Evolutionary conservation across 2,329 filamentous ascomycete species (phyloP), one percentile per base, ranked within the genome.

Genomic region (Xylariaceae sp.): DNA sequence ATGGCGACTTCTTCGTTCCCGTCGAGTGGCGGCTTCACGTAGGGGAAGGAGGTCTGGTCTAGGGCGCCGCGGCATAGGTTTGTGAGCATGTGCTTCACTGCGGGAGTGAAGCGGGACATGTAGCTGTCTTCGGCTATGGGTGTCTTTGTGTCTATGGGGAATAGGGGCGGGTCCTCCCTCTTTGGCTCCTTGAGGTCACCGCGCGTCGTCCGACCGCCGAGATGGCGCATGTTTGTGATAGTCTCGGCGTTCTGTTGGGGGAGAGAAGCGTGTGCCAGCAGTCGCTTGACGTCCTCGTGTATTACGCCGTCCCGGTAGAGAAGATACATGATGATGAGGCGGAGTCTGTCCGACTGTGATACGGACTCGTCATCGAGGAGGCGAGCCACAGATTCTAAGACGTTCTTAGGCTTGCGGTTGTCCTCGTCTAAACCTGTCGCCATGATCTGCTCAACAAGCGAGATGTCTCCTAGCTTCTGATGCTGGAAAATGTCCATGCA

Each of bases 381-480:
- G 17, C 90, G 86, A 35, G 95, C 88, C 13, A 97, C 80, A 64
- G 95, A 87, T 65, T 94, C 90, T 34, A 92, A 85, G 53, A 96
- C 76, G 68, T 95, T 91, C 75, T 95, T 97, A 8, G 93, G 89
- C 72, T 94, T 96, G 69, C 88, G 88, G 70, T 88, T 89, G 70
- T 97, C 92, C 74, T 97, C 93, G 68, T 97, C 94, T 4, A 97
- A 77, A 0, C 94, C 94, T 0, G 94, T 97, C 8, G 92, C 89
- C 65, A 99, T 80, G 34, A 86, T 90, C 80, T 97, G 94, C 75
- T 99, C 94, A 4, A 92, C 83, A 0, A 89, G 88, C 10, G 92
- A 92, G 59, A 97, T 80, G 70, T 99, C 94, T 5, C 89, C 82
- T 5, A 99, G 80, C 71, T 96, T 96, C 72, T 88, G 84, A 55